A percentile compares a stretch with the other conserved stretches of the same genome.
These are phyloP conservation scores for Aureobasidium sp. DNA, from an alignment of 2,329 filamentous ascomycete genomes.

Conservation along the genomic window DNA sequence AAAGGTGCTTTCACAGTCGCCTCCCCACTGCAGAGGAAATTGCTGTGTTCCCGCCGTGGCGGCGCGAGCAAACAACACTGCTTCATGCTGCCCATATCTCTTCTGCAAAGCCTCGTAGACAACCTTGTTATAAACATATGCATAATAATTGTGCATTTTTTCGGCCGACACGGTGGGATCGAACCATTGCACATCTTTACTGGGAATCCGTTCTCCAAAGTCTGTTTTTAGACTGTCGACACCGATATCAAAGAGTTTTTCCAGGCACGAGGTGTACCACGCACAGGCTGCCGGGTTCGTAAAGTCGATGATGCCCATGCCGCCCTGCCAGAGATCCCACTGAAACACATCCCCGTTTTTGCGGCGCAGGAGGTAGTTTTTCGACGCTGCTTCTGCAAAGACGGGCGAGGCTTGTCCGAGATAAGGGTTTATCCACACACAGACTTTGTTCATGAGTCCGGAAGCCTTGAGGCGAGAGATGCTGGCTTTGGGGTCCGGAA, in stretches of 20 bases:
- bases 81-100: conserved; percentile 44
- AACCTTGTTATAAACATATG: conserved; percentile 64
- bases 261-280: conserved; percentile 59
- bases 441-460: conserved; percentile 54
- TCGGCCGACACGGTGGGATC: conserved; percentile 53
- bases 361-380: conserved; percentile 63
- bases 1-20: conserved; percentile 67
- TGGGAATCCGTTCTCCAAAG: conserved; percentile 66
- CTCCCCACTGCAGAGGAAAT: conserved; percentile 64
- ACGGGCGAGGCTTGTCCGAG: conserved; percentile 62
- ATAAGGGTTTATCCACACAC: conserved; percentile 72
- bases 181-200: conserved; percentile 57
- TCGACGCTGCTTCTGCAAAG: conserved; percentile 57
- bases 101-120: conserved; percentile 60
- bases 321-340: conserved; percentile 71
- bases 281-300: conserved; percentile 61
- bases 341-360: conserved; percentile 64
- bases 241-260: conserved; percentile 59
- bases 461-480: conserved; percentile 57
- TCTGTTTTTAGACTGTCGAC: conserved; percentile 70
- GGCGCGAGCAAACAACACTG: conserved; percentile 61
- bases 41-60: conserved; percentile 62
- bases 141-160: conserved; percentile 71
- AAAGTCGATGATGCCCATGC: conserved; percentile 68
- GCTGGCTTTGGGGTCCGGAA: conserved; percentile 60